A percentile compares a stretch with the other conserved stretches of the same genome.
These are phyloP conservation scores for Didymella sp. DNA, from an alignment of 2,329 filamentous ascomycete species.

Conservation along the genomic window DNA sequence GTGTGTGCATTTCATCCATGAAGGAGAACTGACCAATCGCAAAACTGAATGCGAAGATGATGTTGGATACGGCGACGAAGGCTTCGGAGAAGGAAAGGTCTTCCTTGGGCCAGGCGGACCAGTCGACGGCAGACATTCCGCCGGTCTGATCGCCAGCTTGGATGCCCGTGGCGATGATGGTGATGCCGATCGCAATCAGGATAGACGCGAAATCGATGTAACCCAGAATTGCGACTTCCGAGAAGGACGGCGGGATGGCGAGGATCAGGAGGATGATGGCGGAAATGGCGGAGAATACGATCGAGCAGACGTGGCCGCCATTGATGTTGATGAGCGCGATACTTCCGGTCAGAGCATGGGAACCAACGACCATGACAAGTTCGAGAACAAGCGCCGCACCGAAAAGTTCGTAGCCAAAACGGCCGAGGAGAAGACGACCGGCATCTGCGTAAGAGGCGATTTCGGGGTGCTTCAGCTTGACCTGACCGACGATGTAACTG, in stretches of 20 bases:
- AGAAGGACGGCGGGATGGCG: conserved; percentile 23
- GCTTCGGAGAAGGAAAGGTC: conserved; percentile 21
- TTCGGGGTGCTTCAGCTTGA: conserved; percentile 23
- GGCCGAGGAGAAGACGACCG: conserved; percentile 20
- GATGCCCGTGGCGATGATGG: conserved; percentile 22
- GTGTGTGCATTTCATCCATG: conserved; percentile 26
- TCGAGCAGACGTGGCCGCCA: conserved; percentile 23
- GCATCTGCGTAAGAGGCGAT: conserved; percentile 23
- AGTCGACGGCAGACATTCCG: conserved; percentile 22
- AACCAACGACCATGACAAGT: conserved; percentile 26
- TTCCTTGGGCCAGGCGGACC: conserved; percentile 24
- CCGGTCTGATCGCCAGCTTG: conserved; percentile 15
- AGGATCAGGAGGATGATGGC: conserved; percentile 23
- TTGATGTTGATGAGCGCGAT: conserved; percentile 26
- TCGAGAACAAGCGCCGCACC: conserved; percentile 24
- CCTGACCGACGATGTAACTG: conserved; percentile 22
- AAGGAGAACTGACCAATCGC: conserved; percentile 24
- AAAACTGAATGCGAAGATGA: conserved; percentile 26
- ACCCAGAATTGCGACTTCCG: conserved; percentile 22
- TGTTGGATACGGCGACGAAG: conserved; percentile 23
- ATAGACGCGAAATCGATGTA: conserved; percentile 26
- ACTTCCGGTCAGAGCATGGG: conserved; percentile 23
- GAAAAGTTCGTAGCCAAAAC: conserved; percentile 21
- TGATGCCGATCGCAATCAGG: conserved; percentile 24
- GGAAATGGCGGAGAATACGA: conserved; percentile 23